phyloP scores from a whole-genome alignment of 306 rosid species.

The Cercis canadensis region DNA sequence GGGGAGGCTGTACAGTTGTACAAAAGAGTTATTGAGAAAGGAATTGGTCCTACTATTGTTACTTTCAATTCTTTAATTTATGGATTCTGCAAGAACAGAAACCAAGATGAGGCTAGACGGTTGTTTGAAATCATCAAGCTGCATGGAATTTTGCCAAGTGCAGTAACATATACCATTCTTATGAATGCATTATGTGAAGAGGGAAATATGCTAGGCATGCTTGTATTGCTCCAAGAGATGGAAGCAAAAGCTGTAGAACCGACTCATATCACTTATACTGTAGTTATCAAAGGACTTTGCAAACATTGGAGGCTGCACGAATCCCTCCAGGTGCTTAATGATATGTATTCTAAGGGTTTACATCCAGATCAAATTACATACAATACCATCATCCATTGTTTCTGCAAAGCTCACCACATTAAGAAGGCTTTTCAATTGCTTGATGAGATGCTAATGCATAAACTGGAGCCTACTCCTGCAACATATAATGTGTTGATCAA shows the following conservation, averaged over 20 bases:
- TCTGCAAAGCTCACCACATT: constrained; percentile 52
- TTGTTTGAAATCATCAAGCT: constrained; percentile 45
- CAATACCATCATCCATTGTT: constrained; percentile 51
- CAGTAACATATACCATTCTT: constrained; percentile 56
- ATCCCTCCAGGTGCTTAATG: constrained; percentile 43
- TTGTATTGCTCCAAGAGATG: constrained; percentile 48
- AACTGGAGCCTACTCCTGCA: constrained; percentile 53
- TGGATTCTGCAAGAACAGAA: constrained; percentile 56
- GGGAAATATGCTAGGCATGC: constrained; percentile 44
- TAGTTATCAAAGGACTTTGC: constrained; percentile 60
- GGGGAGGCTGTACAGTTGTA: constrained; percentile 47
- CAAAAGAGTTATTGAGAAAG: constrained; percentile 42
- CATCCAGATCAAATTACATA: constrained; percentile 56
- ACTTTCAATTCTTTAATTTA: constrained; percentile 54
- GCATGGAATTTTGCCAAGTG: constrained; percentile 50
- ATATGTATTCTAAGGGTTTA: constrained; percentile 48
- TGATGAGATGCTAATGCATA: constrained; percentile 54
- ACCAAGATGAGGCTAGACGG: constrained; percentile 45
- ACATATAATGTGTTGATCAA: constrained; percentile 57
- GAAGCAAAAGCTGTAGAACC: constrained; percentile 45
- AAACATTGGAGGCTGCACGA: constrained; percentile 44
- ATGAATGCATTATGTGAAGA: constrained; percentile 56
- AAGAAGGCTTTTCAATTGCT: constrained; percentile 53
- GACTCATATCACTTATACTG: constrained; percentile 55
- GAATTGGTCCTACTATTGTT: constrained; percentile 49